Evolutionary conservation across 495 filamentous ascomycete genomes (phyloP), one percentile per base, ranked within the genome.

Genomic region (Bombardia bombarda): DNA sequence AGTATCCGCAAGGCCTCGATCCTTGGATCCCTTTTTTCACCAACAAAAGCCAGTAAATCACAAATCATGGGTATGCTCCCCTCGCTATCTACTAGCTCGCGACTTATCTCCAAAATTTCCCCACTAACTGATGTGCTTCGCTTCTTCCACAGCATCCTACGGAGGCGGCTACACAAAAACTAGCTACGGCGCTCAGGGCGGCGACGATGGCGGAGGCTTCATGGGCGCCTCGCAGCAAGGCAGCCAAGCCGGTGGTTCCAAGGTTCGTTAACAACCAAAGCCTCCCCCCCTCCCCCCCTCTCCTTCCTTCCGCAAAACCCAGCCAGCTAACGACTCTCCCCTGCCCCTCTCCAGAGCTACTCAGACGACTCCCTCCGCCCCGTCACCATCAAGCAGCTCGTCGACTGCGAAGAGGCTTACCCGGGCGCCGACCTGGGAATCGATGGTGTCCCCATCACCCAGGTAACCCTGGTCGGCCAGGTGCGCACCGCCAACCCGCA

Each of bases 361-460:
- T 50, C 51, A 56, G 68, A 73, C 67, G 76, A 89, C 32, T 89
- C 84, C 37, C 75, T 98, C 45, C 82, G 90, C 33, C 89, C 92
- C 0, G 83, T 95, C 31, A 98, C 92, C 32, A 86, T 96, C 58
- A 95, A 95, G 60, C 92, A 98, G 67, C 72, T 95, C 32, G 67
- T 87, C 53, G 87, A 95, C 60, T 83, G 85, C 40, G 68, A 76
- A 45, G 81, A 85, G 55, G 69, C 81, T 9, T 81, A 84, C 63
- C 77, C 83, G 6, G 84, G 84, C 45, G 75, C 78, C 20, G 62
- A 65, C 0, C 87, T 86, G 72, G 79, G 78, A 37, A 79, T 97
- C 52, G 92, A 97, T 66, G 78, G 77, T 44, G 61, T 71, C 22
- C 81, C 84, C 52, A 65, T 65, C 26, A 62, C 57, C 34, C 66